Evolutionary conservation across 495 filamentous ascomycete genomes (phyloP).

Genomic region (Penicillium cataractarum): DNA sequence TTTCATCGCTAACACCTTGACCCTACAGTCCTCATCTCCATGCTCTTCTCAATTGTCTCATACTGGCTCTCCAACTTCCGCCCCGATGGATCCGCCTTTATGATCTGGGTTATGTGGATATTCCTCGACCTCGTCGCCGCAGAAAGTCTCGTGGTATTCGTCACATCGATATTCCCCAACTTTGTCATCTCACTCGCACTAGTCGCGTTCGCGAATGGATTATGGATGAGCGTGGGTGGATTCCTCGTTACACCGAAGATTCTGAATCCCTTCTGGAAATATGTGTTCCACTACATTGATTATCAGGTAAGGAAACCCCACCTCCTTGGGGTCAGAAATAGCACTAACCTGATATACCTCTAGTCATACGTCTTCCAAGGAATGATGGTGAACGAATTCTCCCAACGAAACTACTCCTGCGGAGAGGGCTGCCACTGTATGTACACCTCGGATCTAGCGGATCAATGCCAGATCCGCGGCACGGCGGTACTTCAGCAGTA

Average conservation of each 20-base stretch:
- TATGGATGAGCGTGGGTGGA: conserved; percentile 84
- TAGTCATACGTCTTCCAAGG: conserved; percentile 80
- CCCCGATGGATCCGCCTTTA: conserved; percentile 65
- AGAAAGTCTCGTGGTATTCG: conserved; percentile 76
- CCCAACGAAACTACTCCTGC: conserved; percentile 62
- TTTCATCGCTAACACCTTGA: background rate
- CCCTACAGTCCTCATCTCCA: conserved; percentile 61
- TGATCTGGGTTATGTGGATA: conserved; percentile 82
- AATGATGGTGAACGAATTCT: conserved; percentile 90
- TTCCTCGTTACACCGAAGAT: conserved; percentile 73
- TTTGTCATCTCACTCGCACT: conserved; percentile 78
- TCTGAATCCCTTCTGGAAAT: conserved; percentile 81
- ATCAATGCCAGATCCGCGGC: conserved; percentile 68
- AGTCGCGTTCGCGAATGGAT: conserved; percentile 79
- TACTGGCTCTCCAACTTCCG: conserved; percentile 84
- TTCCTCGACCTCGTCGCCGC: conserved; percentile 83
- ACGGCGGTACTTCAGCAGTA: conserved; percentile 67
- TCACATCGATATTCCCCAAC: conserved; percentile 71
- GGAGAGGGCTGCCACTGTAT: conserved; percentile 63
- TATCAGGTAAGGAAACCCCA: conserved; percentile 56
- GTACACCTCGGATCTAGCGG: conserved; percentile 64
- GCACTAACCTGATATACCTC: background rate
- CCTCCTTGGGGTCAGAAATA: background rate
- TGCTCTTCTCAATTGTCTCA: conserved; percentile 72
- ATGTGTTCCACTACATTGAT: conserved; percentile 83